phyloP scores from a whole-genome alignment of 768 basidiomycete species.

The Pulveroboletus sp. region DNA sequence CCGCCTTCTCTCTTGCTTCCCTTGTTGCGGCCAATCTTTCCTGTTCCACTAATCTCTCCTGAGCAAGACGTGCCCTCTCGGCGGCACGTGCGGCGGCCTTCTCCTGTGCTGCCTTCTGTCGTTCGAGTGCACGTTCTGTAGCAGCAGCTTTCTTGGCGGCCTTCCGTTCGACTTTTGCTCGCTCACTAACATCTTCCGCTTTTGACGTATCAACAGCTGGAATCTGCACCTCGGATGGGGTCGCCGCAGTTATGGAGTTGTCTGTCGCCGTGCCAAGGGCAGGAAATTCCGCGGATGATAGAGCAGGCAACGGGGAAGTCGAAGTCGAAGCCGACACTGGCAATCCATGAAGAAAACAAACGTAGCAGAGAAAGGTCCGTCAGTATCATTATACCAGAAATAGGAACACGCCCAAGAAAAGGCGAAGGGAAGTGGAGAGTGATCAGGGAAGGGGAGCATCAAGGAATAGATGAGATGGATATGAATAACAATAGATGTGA shows the following conservation, averaged over 20 bases:
- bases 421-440: slow-evolving; percentile 37
- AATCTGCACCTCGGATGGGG: slow-evolving; percentile 22
- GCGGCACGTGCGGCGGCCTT: slow-evolving; percentile 48
- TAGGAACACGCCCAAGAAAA: slow-evolving; percentile 38
- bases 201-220: slow-evolving; percentile 20
- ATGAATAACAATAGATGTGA: slow-evolving; percentile 6
- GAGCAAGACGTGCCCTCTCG: slow-evolving; percentile 49
- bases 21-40: slow-evolving; percentile 40
- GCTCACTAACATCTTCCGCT: slow-evolving; percentile 33
- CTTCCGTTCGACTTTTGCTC: slow-evolving; percentile 57
- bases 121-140: slow-evolving; percentile 56
- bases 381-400: slow-evolving; percentile 41
- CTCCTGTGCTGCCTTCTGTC: slow-evolving; percentile 52
- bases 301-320: slow-evolving; percentile 41
- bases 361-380: slow-evolving; percentile 32
- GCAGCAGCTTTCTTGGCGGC: slow-evolving; percentile 62
- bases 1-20: slow-evolving; percentile 36
- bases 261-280: slow-evolving; percentile 40
- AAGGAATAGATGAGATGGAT: slow-evolving; percentile 3
- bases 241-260: slow-evolving; percentile 2
- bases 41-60: slow-evolving; percentile 53
- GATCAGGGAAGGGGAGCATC: slow-evolving; percentile 20
- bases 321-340: slow-evolving; percentile 34
- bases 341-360: slow-evolving; percentile 14
- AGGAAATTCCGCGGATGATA: slow-evolving; percentile 75